These are phyloP conservation scores for Haplosporangium sp. DNA, from an alignment of 371 early-diverging fungal genomes.

Conservation along the genomic window DNA sequence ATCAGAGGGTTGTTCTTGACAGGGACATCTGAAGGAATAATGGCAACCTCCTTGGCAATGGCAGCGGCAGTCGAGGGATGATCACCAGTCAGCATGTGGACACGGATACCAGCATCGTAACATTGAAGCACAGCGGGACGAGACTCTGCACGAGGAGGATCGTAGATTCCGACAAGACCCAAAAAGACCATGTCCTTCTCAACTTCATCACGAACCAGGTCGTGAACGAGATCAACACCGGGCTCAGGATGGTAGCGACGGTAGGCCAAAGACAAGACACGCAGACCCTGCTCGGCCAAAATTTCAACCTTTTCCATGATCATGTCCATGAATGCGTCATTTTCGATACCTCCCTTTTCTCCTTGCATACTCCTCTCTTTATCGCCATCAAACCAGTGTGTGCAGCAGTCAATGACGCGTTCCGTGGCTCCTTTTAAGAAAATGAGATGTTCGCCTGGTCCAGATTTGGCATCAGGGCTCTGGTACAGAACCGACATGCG, in stretches of 20 bases:
- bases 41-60: conserved; percentile 92
- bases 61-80: conserved; percentile 94
- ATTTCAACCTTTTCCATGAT: conserved; percentile 66
- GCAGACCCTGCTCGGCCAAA: conserved; percentile 64
- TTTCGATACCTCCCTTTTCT: conserved; percentile 72
- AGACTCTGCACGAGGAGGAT: conserved; percentile 89
- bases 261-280: conserved; percentile 74
- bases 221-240: conserved; percentile 52
- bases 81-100: conserved; percentile 97
- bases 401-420: conserved; percentile 71
- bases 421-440: conserved; percentile 84
- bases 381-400: conserved; percentile 60
- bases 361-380: conserved; percentile 47
- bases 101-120: conserved; percentile 91
- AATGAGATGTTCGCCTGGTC: conserved; percentile 21
- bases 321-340: not conserved
- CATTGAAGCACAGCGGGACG: conserved; percentile 85
- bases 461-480: conserved; percentile 37
- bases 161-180: conserved; percentile 93
- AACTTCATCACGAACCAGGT: conserved; percentile 65
- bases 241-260: conserved; percentile 55
- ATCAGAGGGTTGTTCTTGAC: conserved; percentile 58
- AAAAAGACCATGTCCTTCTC: conserved; percentile 86
- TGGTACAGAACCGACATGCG: conserved; percentile 89
- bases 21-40: conserved; percentile 69